Percentiles rank a stretch among this genome's conserved stretches.
phyloP scores from a whole-genome alignment of 192 early-diverging fungal genomes.

The Podila verticillata region DNA sequence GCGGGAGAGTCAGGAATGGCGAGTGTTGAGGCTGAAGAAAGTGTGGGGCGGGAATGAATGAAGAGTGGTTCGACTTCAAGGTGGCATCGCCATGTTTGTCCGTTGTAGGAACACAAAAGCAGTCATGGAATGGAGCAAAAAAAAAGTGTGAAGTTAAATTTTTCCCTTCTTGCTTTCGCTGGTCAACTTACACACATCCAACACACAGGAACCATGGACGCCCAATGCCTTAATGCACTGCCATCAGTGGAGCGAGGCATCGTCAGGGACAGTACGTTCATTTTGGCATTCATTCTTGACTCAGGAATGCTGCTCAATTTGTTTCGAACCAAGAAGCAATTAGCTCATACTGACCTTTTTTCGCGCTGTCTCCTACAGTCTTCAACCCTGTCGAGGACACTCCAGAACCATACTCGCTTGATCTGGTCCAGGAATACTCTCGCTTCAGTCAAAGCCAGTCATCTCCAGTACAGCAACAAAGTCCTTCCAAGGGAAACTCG shows the following conservation, averaged over 20 bases:
- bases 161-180: background rate
- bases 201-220: slow-evolving; percentile 7
- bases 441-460: slow-evolving; percentile 11
- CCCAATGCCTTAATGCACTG: slow-evolving; percentile 34
- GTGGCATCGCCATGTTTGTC: no score
- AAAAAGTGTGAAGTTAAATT: background rate
- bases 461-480: background rate
- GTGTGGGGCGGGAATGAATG: no score
- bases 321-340: background rate
- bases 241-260: slow-evolving; percentile 26
- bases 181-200: background rate
- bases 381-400: slow-evolving; percentile 20
- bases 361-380: slow-evolving; percentile 5
- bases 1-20: background rate
- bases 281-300: no score
- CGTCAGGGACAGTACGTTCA: slow-evolving; percentile 26
- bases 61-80: no score
- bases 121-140: no score
- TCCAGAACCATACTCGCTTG: slow-evolving; percentile 30
- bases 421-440: slow-evolving; percentile 26
- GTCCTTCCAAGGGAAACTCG: background rate
- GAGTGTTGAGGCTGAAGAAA: background rate
- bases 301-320: no score
- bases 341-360: background rate
- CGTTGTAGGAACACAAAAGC: no score